Evolutionary conservation across 495 filamentous ascomycete genomes (phyloP).

Genomic region (Annulohypoxylon maeteangense): DNA sequence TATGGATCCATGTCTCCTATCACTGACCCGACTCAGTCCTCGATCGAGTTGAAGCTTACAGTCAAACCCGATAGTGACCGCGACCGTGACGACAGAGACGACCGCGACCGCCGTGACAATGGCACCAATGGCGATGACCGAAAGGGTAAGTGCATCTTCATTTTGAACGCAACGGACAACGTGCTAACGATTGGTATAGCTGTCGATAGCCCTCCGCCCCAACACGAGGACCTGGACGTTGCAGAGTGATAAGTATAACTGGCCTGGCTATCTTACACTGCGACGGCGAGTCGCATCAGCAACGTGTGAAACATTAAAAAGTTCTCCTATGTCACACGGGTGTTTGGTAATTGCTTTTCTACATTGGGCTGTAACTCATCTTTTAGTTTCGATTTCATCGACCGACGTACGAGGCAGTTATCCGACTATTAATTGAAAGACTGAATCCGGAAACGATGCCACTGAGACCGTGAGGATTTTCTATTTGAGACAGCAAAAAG

Average conservation of each 20-base stretch:
- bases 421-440: constrained; percentile 22
- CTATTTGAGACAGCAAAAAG: constrained; percentile 5
- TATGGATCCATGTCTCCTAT: constrained; percentile 57
- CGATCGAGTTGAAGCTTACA: constrained; percentile 17
- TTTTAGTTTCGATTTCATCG: constrained; percentile 52
- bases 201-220: constrained; percentile 80
- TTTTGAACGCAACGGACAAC: constrained; percentile 20
- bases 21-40: not conserved
- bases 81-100: constrained; percentile 68
- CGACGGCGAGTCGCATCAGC: constrained; percentile 29
- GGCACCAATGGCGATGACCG: constrained; percentile 83
- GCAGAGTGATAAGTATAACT: constrained; percentile 72
- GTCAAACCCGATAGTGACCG: constrained; percentile 58
- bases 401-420: constrained; percentile 21
- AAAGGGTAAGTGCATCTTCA: constrained; percentile 72
- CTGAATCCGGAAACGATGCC: constrained; percentile 26
- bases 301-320: constrained; percentile 21
- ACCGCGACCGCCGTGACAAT: constrained; percentile 68
- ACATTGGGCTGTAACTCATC: constrained; percentile 42
- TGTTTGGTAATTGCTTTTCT: constrained; percentile 49
- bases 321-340: constrained; percentile 36
- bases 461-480: constrained; percentile 20
- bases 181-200: constrained; percentile 51
- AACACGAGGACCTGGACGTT: constrained; percentile 96
- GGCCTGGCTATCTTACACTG: constrained; percentile 27